Percentiles rank a stretch among this genome's conserved stretches.
phyloP scores from a whole-genome alignment of 2,329 filamentous ascomycete species.

The Rutstroemia sp. region DNA sequence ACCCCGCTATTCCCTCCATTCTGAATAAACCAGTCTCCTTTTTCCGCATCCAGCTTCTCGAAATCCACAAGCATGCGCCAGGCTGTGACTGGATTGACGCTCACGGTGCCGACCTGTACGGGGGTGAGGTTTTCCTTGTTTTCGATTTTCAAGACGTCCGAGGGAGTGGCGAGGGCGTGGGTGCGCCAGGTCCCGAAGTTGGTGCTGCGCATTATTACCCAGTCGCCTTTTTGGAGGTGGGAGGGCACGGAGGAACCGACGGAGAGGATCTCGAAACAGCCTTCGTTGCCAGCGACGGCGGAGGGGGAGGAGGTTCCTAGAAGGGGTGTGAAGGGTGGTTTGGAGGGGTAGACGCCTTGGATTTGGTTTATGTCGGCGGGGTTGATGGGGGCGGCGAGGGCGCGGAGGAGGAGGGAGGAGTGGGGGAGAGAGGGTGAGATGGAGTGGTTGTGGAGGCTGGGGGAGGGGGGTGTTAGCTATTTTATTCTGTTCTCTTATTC shows the following conservation, averaged over 20 bases:
- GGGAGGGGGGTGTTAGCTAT: constrained; percentile 6
- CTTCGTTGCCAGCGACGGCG: constrained; percentile 83
- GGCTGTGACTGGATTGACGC: constrained; percentile 88
- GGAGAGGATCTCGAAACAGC: constrained; percentile 80
- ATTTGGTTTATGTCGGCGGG: constrained; percentile 97
- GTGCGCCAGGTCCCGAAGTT: constrained; percentile 94
- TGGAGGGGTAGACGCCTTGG: constrained; percentile 89
- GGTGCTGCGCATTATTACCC: constrained; percentile 81
- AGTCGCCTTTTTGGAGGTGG: constrained; percentile 66
- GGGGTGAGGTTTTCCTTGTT: constrained; percentile 64
- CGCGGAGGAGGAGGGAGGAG: constrained; percentile 67
- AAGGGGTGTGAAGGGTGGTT: constrained; percentile 66
- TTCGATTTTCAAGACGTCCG: constrained; percentile 59
- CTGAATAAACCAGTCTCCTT: constrained; percentile 93
- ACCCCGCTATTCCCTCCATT: constrained; percentile 96
- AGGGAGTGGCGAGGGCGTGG: constrained; percentile 62
- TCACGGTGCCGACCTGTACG: constrained; percentile 78
- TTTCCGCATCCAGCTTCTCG: constrained; percentile 40
- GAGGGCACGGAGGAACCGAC: constrained; percentile 45
- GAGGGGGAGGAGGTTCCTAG: constrained; percentile 72
- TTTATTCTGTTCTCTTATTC: not conserved
- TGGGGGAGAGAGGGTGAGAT: constrained; percentile 67
- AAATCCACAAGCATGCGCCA: constrained; percentile 90
- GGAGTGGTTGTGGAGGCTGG: constrained; percentile 63
- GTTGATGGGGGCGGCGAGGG: constrained; percentile 89